Evolutionary conservation across 768 basidiomycete species (phyloP).

Genomic region (Auricularia sp.): DNA sequence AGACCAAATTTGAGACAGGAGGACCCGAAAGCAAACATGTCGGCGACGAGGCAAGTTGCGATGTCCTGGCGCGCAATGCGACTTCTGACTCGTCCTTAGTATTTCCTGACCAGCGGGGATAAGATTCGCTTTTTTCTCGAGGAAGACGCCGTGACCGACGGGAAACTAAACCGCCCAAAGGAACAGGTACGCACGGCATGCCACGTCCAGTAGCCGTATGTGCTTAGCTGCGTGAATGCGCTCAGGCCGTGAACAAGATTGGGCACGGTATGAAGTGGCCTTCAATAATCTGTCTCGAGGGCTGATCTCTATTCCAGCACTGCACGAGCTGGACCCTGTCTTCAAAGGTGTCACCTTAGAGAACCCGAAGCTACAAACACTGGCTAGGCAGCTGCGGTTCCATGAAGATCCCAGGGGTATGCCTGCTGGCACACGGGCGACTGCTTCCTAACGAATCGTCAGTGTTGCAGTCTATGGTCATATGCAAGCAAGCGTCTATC

Average conservation of each 20-base stretch:
- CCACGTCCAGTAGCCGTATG: neutral
- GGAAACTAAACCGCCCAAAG: slow-evolving; percentile 51
- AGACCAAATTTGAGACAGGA: slow-evolving; percentile 88
- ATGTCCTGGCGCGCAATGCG: neutral
- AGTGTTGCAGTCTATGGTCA: slow-evolving; percentile 92
- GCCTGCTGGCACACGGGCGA: neutral
- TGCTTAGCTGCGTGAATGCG: slow-evolving; percentile 3
- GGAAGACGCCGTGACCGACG: slow-evolving; percentile 65
- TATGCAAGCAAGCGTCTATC: slow-evolving; percentile 88
- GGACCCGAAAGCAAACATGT: slow-evolving; percentile 57
- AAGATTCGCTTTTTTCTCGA: slow-evolving; percentile 95
- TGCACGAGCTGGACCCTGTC: slow-evolving; percentile 77
- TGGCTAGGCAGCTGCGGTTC: slow-evolving; percentile 72
- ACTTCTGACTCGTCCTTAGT: slow-evolving; percentile 20
- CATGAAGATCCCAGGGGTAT: slow-evolving; percentile 74
- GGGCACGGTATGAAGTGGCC: slow-evolving; percentile 53
- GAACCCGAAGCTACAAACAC: slow-evolving; percentile 54
- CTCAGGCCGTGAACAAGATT: slow-evolving; percentile 86
- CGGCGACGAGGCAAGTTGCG: slow-evolving; percentile 50
- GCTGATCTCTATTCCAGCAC: slow-evolving; percentile 32
- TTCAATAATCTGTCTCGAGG: neutral
- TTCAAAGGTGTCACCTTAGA: slow-evolving; percentile 75
- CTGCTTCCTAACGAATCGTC: neutral
- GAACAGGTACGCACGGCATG: slow-evolving; percentile 1
- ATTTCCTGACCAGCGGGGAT: slow-evolving; percentile 86